These are phyloP conservation scores for Candida dubliniensis DNA, from an alignment of 1,139 yeast species.

Conservation along the genomic window DNA sequence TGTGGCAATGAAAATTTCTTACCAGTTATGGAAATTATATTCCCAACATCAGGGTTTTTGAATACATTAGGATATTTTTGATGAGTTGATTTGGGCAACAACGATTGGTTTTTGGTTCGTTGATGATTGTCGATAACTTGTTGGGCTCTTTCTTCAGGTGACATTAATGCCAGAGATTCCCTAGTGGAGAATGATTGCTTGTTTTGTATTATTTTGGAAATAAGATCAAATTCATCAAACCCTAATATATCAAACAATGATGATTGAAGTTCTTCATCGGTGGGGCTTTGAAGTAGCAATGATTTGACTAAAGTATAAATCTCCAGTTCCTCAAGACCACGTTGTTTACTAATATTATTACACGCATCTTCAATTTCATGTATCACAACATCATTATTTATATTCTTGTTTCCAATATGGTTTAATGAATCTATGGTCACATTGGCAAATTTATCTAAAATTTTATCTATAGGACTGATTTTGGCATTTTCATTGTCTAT, in stretches of 20 bases:
- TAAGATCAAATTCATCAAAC: slow-evolving; percentile 78
- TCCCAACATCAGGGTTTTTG: slow-evolving; percentile 66
- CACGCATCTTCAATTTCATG: slow-evolving; percentile 29
- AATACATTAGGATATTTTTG: slow-evolving; percentile 85
- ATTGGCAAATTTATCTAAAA: slow-evolving; percentile 30
- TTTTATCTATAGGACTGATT: slow-evolving; percentile 27
- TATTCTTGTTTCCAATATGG: slow-evolving; percentile 18
- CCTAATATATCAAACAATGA: slow-evolving; percentile 77
- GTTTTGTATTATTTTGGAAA: slow-evolving; percentile 62
- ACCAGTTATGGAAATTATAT: slow-evolving; percentile 71
- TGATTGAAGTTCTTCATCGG: slow-evolving; percentile 67
- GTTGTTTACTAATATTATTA: slow-evolving; percentile 25
- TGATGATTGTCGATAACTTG: slow-evolving; percentile 57
- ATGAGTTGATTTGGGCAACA: slow-evolving; percentile 47
- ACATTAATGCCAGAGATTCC: slow-evolving; percentile 33
- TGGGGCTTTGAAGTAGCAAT: slow-evolving; percentile 28
- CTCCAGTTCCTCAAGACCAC: slow-evolving; percentile 27
- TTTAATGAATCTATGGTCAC: slow-evolving; percentile 35
- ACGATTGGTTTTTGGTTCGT: slow-evolving; percentile 49
- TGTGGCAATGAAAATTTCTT: slow-evolving; percentile 75
- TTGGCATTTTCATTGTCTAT: slow-evolving; percentile 35
- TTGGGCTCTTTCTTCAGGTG: slow-evolving; percentile 58
- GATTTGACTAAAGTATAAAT: slow-evolving; percentile 24
- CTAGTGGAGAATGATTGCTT: slow-evolving; percentile 31
- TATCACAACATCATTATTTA: slow-evolving; percentile 12